Conservation (phyloP, 129 eudicot species). For the Escallonia rubra region DNA sequence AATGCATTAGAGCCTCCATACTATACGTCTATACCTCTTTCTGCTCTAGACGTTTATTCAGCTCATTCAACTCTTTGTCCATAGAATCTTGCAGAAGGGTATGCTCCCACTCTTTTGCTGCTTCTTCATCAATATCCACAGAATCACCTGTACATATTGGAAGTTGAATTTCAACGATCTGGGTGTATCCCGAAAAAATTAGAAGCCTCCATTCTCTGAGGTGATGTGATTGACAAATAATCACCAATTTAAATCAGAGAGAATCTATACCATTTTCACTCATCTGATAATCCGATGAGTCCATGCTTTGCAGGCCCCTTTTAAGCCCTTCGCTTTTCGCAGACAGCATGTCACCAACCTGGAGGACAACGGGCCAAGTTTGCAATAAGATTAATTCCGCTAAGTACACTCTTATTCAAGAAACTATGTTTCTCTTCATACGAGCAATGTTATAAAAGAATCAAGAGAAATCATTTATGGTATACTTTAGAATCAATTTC, state of each 20-base stretch:
- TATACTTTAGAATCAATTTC: conserved; percentile 59
- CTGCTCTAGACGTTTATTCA: conserved; percentile 36
- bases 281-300: conserved; percentile 44
- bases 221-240: too few relatives aligned
- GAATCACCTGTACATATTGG: conserved; percentile 25
- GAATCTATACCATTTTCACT: conserved; percentile 43
- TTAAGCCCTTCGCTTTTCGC: conserved; percentile 52
- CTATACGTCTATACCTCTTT: conserved; percentile 35
- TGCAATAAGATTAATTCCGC: neutral
- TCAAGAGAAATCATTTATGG: neutral
- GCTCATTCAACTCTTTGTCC: conserved; percentile 39
- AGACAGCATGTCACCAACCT: conserved; percentile 37
- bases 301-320: conserved; percentile 54
- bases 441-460: neutral
- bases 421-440: neutral
- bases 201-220: neutral
- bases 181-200: neutral
- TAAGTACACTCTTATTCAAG: neutral
- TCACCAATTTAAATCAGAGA: too few relatives aligned
- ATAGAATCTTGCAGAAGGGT: conserved; percentile 29
- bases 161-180: neutral
- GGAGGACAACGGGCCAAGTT: conserved; percentile 10
- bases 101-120: conserved; percentile 45
- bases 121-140: conserved; percentile 27
- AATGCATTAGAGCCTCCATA: neutral